These are phyloP conservation scores for Fraxinus cuspidata DNA, from an alignment of 257 asterid genomes.

Conservation along the genomic window DNA sequence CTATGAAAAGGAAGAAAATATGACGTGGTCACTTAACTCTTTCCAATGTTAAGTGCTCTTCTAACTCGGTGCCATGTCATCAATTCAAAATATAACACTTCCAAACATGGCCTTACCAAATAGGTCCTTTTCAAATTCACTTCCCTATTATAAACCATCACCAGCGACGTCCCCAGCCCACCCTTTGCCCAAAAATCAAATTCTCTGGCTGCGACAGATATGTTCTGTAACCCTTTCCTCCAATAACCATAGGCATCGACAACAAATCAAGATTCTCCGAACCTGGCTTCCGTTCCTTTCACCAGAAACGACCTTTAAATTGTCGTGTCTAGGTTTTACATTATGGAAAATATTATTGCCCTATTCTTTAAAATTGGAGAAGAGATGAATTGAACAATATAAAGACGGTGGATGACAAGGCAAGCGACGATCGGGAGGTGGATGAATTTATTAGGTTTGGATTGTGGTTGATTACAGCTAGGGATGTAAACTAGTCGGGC, in stretches of 20 bases:
- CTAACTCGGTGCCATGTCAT: too few relatives aligned
- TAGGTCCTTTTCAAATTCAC: slow-evolving; percentile 31
- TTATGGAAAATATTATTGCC: neutral
- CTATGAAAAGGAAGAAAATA: too few relatives aligned
- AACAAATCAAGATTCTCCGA: slow-evolving; percentile 41
- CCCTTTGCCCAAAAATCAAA: slow-evolving; percentile 22
- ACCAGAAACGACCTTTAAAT: slow-evolving; percentile 25
- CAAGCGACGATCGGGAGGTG: too few relatives aligned
- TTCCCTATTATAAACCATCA: slow-evolving; percentile 32
- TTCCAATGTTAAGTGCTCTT: too few relatives aligned
- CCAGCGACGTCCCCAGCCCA: slow-evolving; percentile 20
- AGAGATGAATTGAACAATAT: neutral
- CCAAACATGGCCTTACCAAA: too few relatives aligned
- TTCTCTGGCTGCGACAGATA: slow-evolving; percentile 34
- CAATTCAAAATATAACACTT: too few relatives aligned
- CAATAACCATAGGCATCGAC: slow-evolving; percentile 24
- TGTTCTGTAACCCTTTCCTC: slow-evolving; percentile 20
- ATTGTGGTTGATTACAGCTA: too few relatives aligned
- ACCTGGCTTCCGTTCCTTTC: slow-evolving; percentile 22
- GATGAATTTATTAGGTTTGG: too few relatives aligned
- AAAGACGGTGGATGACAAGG: too few relatives aligned
- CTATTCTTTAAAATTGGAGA: neutral
- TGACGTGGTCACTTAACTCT: too few relatives aligned
- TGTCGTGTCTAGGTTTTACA: slow-evolving; percentile 38
- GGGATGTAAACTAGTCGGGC: too few relatives aligned